phyloP scores from a whole-genome alignment of 202 grass and related monocot genomes.

The Carex arenaria region DNA sequence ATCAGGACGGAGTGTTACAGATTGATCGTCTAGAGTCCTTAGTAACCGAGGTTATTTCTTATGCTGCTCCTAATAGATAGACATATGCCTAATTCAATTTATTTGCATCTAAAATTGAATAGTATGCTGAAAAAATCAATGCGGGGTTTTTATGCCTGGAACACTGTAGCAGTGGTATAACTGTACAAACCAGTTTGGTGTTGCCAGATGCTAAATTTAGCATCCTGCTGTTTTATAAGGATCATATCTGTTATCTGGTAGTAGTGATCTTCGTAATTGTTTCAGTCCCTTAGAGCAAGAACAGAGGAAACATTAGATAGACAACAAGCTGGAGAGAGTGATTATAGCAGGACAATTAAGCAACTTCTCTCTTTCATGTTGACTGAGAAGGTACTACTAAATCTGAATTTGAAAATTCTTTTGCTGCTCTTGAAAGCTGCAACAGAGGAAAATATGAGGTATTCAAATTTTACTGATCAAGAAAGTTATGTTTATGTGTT shows the following conservation, averaged over 20 bases:
- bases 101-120: background rate
- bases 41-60: slow-evolving; percentile 64
- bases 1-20: slow-evolving; percentile 82
- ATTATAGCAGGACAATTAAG: slow-evolving; percentile 57
- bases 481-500: slow-evolving; percentile 16
- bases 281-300: slow-evolving; percentile 83
- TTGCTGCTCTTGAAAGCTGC: background rate
- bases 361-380: slow-evolving; percentile 88
- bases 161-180: background rate
- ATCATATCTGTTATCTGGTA: background rate
- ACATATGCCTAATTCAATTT: slow-evolving; percentile 3
- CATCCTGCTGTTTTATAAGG: background rate
- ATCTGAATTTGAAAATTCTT: slow-evolving; percentile 18
- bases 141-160: background rate
- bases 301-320: slow-evolving; percentile 59
- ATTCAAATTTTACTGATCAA: background rate
- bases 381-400: slow-evolving; percentile 66
- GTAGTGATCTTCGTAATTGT: slow-evolving; percentile 24
- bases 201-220: background rate
- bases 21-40: slow-evolving; percentile 94
- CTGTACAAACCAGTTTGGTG: background rate
- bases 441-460: background rate
- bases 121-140: background rate
- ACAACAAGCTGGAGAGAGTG: slow-evolving; percentile 41
- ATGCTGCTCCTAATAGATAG: background rate